These are phyloP conservation scores for Pogostemon cablin DNA, from an alignment of 257 asterid species.

Conservation along the genomic window DNA sequence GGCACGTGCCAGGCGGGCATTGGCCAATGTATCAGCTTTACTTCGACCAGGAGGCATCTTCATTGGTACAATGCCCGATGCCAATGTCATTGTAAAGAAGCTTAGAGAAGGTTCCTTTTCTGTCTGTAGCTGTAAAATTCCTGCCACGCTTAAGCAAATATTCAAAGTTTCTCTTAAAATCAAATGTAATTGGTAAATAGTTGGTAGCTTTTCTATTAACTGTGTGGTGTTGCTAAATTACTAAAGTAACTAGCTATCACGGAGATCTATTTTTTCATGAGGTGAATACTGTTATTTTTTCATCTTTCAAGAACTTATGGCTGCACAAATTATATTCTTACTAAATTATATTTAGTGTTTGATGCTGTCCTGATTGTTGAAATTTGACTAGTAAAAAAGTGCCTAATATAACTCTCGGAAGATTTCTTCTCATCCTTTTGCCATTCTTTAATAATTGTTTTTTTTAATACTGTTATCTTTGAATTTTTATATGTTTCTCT, in stretches of 20 bases:
- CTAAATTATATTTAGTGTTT: not conserved
- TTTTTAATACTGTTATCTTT: not conserved
- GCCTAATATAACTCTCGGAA: not conserved
- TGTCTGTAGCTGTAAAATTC: constrained; percentile 11
- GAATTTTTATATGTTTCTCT: not conserved
- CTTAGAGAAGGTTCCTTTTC: constrained; percentile 80
- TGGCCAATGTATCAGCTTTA: constrained; percentile 92
- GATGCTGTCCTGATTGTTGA: not conserved
- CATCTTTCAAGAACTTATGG: not conserved
- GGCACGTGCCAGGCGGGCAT: constrained; percentile 94
- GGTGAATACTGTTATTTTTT: not conserved
- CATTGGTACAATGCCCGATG: constrained; percentile 99
- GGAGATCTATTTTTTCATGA: not conserved
- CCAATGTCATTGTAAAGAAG: constrained; percentile 86
- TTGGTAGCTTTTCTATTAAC: constrained; percentile 4
- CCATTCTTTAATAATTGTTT: not conserved
- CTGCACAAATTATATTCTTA: not conserved
- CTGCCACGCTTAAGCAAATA: constrained; percentile 3
- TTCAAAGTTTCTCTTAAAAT: not conserved
- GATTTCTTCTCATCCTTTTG: not conserved
- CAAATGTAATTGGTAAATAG: constrained; percentile 5
- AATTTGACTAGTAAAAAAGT: not conserved
- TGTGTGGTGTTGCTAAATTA: not conserved
- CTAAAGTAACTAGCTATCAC: not conserved
- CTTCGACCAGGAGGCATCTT: constrained; percentile 97